These are phyloP conservation scores for Mycena haematopus DNA, from an alignment of 768 basidiomycete genomes.

Conservation along the genomic window DNA sequence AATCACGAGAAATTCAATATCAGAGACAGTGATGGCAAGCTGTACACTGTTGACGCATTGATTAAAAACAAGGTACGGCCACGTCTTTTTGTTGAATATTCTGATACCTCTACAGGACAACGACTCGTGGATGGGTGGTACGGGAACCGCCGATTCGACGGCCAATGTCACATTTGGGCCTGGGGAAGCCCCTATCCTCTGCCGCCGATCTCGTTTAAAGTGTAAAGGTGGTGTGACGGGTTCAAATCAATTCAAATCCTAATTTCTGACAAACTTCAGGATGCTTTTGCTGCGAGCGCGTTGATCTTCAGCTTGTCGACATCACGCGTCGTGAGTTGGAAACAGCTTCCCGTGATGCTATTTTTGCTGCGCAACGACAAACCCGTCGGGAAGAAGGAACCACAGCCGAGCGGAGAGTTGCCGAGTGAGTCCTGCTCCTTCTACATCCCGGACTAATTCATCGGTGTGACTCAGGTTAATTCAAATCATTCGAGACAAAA, in stretches of 20 bases:
- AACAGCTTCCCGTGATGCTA: background rate
- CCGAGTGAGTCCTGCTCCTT: background rate
- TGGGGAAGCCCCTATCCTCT: background rate
- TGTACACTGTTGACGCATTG: background rate
- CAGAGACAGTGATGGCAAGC: background rate
- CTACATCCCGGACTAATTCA: background rate
- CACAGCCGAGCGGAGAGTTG: background rate
- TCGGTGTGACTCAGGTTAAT: background rate
- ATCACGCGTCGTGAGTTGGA: background rate
- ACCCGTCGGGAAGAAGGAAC: constrained; percentile 7
- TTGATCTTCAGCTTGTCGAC: background rate
- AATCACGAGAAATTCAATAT: background rate
- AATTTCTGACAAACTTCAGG: background rate
- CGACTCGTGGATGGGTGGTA: background rate
- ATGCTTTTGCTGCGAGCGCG: background rate
- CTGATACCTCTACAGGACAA: background rate
- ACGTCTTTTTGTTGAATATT: background rate
- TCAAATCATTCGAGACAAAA: too few relatives aligned
- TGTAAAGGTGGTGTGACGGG: too few relatives aligned
- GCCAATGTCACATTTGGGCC: background rate
- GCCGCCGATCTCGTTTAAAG: background rate
- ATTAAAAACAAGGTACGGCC: background rate
- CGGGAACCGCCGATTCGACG: background rate
- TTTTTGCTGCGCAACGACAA: constrained; percentile 1
- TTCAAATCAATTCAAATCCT: too few relatives aligned